A percentile compares a stretch with the other conserved stretches of the same genome.
Conservation (phyloP, 1,284 basidiomycete species). For the Cystobasidiaceae sp. region DNA sequence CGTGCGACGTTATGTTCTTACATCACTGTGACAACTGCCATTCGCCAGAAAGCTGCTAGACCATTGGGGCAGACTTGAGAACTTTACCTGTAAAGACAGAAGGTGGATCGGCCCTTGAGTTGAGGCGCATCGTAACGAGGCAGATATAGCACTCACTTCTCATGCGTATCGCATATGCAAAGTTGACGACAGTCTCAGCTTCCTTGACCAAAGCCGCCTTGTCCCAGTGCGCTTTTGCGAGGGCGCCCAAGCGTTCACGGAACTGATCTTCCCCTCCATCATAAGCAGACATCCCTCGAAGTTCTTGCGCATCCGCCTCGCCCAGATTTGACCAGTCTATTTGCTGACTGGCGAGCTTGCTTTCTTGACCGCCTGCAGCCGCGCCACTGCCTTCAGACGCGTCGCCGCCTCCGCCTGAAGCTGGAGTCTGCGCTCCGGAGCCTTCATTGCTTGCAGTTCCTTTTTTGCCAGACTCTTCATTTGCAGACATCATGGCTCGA, state of each 20-base stretch:
- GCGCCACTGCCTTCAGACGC: too few relatives aligned
- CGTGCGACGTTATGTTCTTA: too few relatives aligned
- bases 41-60: background rate
- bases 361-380: background rate
- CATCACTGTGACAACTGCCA: too few relatives aligned
- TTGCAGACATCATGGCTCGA: too few relatives aligned
- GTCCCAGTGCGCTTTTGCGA: slow-evolving; percentile 27
- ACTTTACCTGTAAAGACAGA: slow-evolving; percentile 17
- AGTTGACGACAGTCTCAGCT: slow-evolving; percentile 30
- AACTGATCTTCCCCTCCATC: slow-evolving; percentile 27
- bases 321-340: slow-evolving; percentile 27
- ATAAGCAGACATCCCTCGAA: slow-evolving; percentile 28
- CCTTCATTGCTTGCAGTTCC: too few relatives aligned
- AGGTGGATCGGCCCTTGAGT: background rate
- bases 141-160: slow-evolving; percentile 4
- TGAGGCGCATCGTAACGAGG: too few relatives aligned
- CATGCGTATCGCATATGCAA: slow-evolving; percentile 31
- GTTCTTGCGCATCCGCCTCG: slow-evolving; percentile 21
- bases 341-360: too few relatives aligned
- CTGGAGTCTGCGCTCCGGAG: too few relatives aligned
- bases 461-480: too few relatives aligned
- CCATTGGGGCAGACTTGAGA: slow-evolving; percentile 29
- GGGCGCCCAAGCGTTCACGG: slow-evolving; percentile 7
- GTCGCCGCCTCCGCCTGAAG: too few relatives aligned
- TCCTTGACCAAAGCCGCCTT: slow-evolving; percentile 19